These are phyloP conservation scores for Botryosphaeria dothidea DNA, from an alignment of 2,329 filamentous ascomycete species.

Conservation along the genomic window DNA sequence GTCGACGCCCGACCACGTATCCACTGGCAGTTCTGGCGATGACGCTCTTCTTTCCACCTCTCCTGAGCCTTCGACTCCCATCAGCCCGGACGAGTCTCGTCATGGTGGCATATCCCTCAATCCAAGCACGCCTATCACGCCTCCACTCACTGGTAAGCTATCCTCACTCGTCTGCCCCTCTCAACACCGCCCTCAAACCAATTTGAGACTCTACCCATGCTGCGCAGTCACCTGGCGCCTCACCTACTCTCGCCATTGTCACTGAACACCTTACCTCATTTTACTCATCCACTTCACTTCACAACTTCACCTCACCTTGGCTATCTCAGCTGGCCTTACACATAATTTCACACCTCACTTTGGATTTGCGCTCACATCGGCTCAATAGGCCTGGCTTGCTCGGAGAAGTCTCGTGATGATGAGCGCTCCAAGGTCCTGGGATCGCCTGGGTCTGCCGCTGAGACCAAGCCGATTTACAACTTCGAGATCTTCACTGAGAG, in stretches of 20 bases:
- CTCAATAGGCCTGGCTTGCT: background rate
- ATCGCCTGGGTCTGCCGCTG: background rate
- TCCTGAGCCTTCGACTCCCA: background rate
- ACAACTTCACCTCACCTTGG: too few species aligned
- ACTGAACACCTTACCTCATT: too few species aligned
- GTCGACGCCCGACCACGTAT: background rate
- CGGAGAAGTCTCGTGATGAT: background rate
- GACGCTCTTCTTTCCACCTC: background rate
- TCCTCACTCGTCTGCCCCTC: background rate
- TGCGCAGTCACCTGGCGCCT: too few species aligned
- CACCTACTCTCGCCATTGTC: too few species aligned
- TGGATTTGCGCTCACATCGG: background rate
- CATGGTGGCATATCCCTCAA: background rate
- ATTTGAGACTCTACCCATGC: too few species aligned
- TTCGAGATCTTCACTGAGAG: background rate
- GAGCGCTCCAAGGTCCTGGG: background rate
- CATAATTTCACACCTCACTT: background rate
- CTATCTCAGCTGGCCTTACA: too few species aligned
- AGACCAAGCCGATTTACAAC: background rate
- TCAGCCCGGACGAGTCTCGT: background rate
- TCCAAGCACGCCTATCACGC: background rate
- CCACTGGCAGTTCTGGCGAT: background rate
- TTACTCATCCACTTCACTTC: too few species aligned
- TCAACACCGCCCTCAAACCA: too few species aligned
- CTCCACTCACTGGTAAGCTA: background rate